phyloP scores from a whole-genome alignment of 257 asterid genomes.

The Knoxia roxburghii region DNA sequence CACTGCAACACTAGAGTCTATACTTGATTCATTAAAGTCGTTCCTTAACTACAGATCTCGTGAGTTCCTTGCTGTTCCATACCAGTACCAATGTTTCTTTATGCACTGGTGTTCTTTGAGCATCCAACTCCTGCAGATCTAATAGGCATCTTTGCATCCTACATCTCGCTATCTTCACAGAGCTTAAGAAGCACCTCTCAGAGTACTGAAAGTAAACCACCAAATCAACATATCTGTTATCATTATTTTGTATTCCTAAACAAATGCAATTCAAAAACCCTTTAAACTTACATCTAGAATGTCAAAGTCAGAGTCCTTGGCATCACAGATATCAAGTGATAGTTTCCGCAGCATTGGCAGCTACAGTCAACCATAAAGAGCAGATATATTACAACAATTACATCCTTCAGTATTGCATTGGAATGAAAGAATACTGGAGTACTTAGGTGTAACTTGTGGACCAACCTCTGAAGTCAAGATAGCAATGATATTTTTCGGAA shows the following conservation, averaged over 20 bases:
- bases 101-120: constrained; percentile 52
- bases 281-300: constrained; percentile 58
- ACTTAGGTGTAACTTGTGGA: neutral
- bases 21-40: constrained; percentile 35
- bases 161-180: constrained; percentile 72
- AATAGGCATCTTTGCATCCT: constrained; percentile 38
- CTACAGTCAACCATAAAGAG: constrained; percentile 31
- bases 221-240: no score
- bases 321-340: constrained; percentile 76
- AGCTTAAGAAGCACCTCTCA: constrained; percentile 52
- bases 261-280: neutral
- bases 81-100: constrained; percentile 57
- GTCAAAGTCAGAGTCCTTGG: constrained; percentile 66
- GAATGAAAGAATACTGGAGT: neutral
- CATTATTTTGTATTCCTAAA: no score
- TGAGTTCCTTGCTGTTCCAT: constrained; percentile 56
- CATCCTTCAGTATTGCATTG: neutral
- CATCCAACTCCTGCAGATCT: constrained; percentile 25
- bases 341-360: constrained; percentile 82
- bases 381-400: neutral
- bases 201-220: constrained; percentile 40
- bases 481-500: constrained; percentile 46
- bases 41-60: constrained; percentile 64
- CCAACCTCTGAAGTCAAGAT: constrained; percentile 58
- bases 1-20: no score